A percentile compares a stretch with the other conserved stretches of the same genome.
Evolutionary conservation across 768 basidiomycete genomes (phyloP).

Genomic region (Russula olivacea): DNA sequence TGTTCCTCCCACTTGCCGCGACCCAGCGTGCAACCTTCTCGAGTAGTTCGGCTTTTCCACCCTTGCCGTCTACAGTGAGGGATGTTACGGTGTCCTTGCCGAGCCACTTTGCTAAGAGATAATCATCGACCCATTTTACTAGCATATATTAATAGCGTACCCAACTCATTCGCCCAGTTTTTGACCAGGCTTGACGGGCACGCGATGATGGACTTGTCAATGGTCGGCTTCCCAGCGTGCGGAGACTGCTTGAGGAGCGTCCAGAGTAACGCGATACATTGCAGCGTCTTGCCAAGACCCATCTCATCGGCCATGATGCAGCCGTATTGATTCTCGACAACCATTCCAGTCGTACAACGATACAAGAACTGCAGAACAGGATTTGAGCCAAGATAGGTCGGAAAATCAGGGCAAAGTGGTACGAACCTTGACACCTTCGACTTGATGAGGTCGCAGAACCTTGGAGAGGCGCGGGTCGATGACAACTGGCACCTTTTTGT

Average conservation of each 20-base stretch:
- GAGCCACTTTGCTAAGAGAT: conserved; percentile 83
- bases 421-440: conserved; percentile 92
- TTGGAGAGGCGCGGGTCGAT: conserved; percentile 86
- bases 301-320: conserved; percentile 99
- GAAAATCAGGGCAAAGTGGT: conserved; percentile 6
- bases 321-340: conserved; percentile 84
- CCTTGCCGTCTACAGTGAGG: conserved; percentile 88
- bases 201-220: conserved; percentile 96
- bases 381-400: conserved; percentile 1
- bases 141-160: conserved; percentile 37
- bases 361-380: conserved; percentile 74
- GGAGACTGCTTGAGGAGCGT: conserved; percentile 95
- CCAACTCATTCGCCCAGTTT: conserved; percentile 97
- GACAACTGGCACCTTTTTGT: conserved; percentile 88
- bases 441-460: conserved; percentile 93
- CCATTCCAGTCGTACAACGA: conserved; percentile 88
- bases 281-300: conserved; percentile 95
- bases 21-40: conserved; percentile 86
- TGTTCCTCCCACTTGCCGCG: conserved; percentile 78
- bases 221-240: conserved; percentile 73
- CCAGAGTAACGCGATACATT: conserved; percentile 95
- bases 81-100: conserved; percentile 79
- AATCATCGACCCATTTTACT: conserved; percentile 4
- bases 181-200: conserved; percentile 96
- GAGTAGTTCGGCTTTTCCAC: conserved; percentile 74